Conservation (phyloP, 2,329 filamentous ascomycete species). For the Teratosphaeria nubilosa region DNA sequence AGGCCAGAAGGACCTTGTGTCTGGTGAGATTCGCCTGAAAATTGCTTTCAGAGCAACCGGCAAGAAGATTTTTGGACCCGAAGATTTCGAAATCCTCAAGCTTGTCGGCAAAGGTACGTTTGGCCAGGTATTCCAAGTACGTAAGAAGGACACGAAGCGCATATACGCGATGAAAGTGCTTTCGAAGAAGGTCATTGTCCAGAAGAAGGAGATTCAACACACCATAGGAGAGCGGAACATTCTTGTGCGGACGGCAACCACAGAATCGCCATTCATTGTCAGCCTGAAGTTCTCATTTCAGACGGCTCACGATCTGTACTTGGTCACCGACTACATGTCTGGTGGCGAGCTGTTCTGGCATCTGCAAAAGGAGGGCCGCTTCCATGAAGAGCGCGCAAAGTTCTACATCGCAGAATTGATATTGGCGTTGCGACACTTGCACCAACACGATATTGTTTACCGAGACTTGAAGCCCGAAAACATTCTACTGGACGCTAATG, state of each 20-base stretch:
- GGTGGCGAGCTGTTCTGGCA: constrained; percentile 98
- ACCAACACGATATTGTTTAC: constrained; percentile 96
- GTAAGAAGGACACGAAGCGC: constrained; percentile 88
- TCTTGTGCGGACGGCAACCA: constrained; percentile 86
- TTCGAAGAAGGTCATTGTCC: constrained; percentile 98
- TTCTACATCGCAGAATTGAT: constrained; percentile 99
- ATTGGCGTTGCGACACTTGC: constrained; percentile 84
- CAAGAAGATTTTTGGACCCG: constrained; percentile 84
- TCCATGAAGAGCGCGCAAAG: constrained; percentile 88
- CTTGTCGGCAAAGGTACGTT: constrained; percentile 98
- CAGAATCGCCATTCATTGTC: constrained; percentile 95
- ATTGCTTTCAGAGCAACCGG: constrained; percentile 78
- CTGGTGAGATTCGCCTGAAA: constrained; percentile 80
- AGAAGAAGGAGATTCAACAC: constrained; percentile 98
- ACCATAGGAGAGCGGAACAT: constrained; percentile 97
- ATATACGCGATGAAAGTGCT: constrained; percentile 99
- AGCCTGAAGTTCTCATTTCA: constrained; percentile 98
- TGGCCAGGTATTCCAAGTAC: constrained; percentile 95
- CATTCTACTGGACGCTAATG: constrained; percentile 90
- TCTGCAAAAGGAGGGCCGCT: constrained; percentile 90
- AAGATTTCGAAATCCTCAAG: constrained; percentile 91
- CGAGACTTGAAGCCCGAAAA: constrained; percentile 97
- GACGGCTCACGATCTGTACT: constrained; percentile 87
- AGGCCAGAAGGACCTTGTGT: constrained; percentile 63
- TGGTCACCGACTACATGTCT: constrained; percentile 99